Base-by-base conservation (phyloP, 495 filamentous ascomycete species). In the Xylaria longipes region DNA sequence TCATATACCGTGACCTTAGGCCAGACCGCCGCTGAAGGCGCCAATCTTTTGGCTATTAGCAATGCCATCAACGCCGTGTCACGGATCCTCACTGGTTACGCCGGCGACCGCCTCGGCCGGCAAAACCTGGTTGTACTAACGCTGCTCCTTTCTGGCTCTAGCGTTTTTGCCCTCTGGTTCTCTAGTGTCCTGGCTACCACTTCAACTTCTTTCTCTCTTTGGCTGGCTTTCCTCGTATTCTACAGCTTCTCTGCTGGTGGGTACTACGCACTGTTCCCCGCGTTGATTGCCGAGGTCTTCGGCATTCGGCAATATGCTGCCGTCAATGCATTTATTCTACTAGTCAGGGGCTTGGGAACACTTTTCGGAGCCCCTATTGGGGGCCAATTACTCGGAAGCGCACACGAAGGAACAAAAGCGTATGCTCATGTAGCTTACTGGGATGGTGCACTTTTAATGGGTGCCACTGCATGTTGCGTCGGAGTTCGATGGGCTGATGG, bases 261-360 rank as follows among this genome's bases (percentile, higher is more conserved):
- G 8, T 86, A 86, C 62, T 83, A 84, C 69, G 81, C 77, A 22
- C 72, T 85, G 50, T 83, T 86, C 62, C 82, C 84, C 5, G 83
- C 82, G 31, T 83, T 85, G 11, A 80, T 88, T 60, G 84, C 85
- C 41, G 88, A 90, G 70, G 81, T 90, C 12, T 90, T 89, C 72
- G 86, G 87, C 2, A 87, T 89, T 17, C 82, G 86, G 69, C 83
- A 86, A 27, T 90, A 88, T 70, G 87, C 87, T 0, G 86, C 85
- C 1, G 87, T 90, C 1, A 90, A 88, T 71, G 85, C 86, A 0
- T 88, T 88, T 33, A 80, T 90, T 33, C 85, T 88, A 65, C 84
- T 89, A 22, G 80, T 89, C 78, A 86, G 0, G 58, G 88, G 87
- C 3, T 73, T 86, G 20, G 87, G 86, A 1, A 86, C 86, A 5